Base-by-base conservation (phyloP, 345 rosid species). In the Draba incana region DNA sequence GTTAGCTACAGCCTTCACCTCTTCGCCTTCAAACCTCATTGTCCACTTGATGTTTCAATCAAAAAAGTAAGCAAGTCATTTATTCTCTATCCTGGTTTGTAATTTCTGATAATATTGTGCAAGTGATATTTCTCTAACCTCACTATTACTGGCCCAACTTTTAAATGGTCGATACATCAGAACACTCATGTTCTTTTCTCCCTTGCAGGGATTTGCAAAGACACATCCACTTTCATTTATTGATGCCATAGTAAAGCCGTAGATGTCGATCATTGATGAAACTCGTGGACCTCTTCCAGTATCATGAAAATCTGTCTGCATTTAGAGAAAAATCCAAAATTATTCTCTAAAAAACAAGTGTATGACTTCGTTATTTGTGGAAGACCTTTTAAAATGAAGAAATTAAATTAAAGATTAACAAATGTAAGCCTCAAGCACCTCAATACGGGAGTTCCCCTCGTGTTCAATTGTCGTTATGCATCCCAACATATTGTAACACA, bases 1-100 rank as follows among this genome's bases (percentile, higher is more conserved):
- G 46, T 89, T 83, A 28, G 96, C 88, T 11, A 94, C 96, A 59
- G 79, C 93, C 77, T 86, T 87, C 76, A 94, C 98, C 79, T 91
- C 98, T 85, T 94, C 99, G 38, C 88, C 96, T 83, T 86, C 99
- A 77, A 94, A 88, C 51, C 97, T 86, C 99, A 91, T 89, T 53
- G 96, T 91, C 99, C 98, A 94, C 99, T 91, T 79, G n/a, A 53
- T 61, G 75, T 66, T 66, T 56, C 77, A 48, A 25, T 66, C 3
- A 66, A 75, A 74, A 20, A 68, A 46, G 49, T 57, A 70, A 82
- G 76, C 45, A 77, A 42, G 62, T 48, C 42, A 55, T 8, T 27
- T 9, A 35, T 31, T 42, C 63, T 44, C 54, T 16, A 57, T 41
- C 23, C 13, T 57, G 48, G 6, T 42, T 3, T 2, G n/a, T 31